Percentiles rank a stretch among this genome's conserved stretches.
phyloP scores from a whole-genome alignment of 768 basidiomycete species.

The Amanita brunnescens region DNA sequence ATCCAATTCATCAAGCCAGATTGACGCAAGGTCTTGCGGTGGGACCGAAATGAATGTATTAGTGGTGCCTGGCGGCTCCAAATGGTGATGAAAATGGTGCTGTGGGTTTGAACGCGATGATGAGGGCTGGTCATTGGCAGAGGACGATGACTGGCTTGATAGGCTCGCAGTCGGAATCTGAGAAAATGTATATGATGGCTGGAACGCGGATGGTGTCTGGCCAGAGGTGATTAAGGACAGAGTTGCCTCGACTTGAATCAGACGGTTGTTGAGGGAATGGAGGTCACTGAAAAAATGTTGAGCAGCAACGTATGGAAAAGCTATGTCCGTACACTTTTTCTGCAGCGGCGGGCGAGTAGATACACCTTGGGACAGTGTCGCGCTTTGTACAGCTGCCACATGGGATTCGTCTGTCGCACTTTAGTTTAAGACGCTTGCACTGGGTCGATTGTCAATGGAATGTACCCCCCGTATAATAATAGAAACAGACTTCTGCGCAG shows the following conservation, averaged over 20 bases:
- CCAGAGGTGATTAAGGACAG: slow-evolving; percentile 42
- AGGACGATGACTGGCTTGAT: background rate
- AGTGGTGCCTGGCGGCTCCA: slow-evolving; percentile 25
- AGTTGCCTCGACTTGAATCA: slow-evolving; percentile 59
- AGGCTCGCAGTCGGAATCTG: slow-evolving; percentile 10
- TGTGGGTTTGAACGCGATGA: slow-evolving; percentile 1
- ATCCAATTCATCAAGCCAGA: slow-evolving; percentile 55
- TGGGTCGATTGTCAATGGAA: slow-evolving; percentile 20
- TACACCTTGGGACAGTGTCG: slow-evolving; percentile 61
- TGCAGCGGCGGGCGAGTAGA: slow-evolving; percentile 74
- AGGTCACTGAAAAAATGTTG: slow-evolving; percentile 44
- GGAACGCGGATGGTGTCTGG: slow-evolving; percentile 26
- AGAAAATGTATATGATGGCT: slow-evolving; percentile 26
- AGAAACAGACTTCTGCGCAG: slow-evolving; percentile 56
- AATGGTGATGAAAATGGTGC: slow-evolving; percentile 23
- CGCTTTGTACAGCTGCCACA: slow-evolving; percentile 76
- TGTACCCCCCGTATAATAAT: slow-evolving; percentile 3
- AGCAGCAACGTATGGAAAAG: slow-evolving; percentile 1
- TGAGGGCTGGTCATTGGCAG: slow-evolving; percentile 19
- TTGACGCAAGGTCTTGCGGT: slow-evolving; percentile 45
- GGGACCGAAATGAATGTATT: slow-evolving; percentile 38
- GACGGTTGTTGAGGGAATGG: slow-evolving; percentile 75
- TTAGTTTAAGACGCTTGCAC: slow-evolving; percentile 85
- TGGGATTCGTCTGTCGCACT: slow-evolving; percentile 72
- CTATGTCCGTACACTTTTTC: slow-evolving; percentile 65